Evolutionary conservation across 108 stramenopile species (phyloP), one percentile per base, ranked within the genome.

Genomic region (Cylindrotheca closterium): DNA sequence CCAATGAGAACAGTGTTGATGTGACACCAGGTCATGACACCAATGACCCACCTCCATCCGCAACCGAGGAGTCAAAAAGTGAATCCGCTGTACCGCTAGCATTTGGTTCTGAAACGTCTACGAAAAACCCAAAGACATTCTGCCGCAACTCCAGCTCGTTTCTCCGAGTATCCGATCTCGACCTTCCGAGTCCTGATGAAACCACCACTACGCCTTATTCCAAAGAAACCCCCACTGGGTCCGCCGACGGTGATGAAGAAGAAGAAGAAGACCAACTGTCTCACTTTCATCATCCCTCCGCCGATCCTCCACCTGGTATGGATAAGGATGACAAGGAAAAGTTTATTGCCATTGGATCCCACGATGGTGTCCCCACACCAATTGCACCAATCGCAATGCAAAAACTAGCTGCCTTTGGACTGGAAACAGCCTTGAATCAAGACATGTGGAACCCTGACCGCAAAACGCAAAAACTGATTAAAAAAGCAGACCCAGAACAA

Each of bases 321-420:
- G 74, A 64, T 47, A 59, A 59, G 19, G 88, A 87, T 65, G 76
- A 75, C 4, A 75, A 81, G 27, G 88, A 90, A 66, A 58, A 70
- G 32, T 90, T 85, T 85, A 68, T 90, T 22, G 85, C 83, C 26
- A 63, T 90, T 42, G 76, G 77, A 32, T 74, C 82, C 60, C 73
- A 78, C 29, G 73, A 71, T 34, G 83, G 83, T 3, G 49, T 51
- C 24, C 77, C 77, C 29, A 74, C 89, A 18, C 89, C 89, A 0
- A 79, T 91, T 46, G 86, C 86, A 17, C 71, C 78, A 12, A 42
- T 74, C 10, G 89, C 82, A 1, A 71, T 86, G 45, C 31, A 70
- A 7, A 72, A 80, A 19, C 64, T 91, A 21, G 82, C 79, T 19
- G 58, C 71, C 8, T 65, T 67, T 53, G 89, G 81, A 30, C 30